Base-by-base conservation (phyloP, 495 filamentous ascomycete genomes). In the Lophium mytilinum region DNA sequence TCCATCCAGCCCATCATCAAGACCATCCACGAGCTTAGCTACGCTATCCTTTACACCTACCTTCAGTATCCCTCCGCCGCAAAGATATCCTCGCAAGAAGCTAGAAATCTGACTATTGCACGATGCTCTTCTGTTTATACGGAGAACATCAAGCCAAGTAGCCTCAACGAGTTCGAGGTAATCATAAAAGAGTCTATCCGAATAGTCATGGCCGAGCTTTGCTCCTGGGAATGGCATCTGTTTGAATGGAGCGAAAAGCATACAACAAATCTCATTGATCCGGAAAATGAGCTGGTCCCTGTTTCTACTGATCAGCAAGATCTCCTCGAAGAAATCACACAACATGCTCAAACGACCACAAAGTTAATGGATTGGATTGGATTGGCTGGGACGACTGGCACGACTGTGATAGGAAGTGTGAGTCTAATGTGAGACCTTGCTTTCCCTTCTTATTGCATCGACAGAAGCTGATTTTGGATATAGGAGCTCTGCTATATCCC, bases 401-500 rank as follows among this genome's bases (percentile, higher is more conserved):
- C 2, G 39, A 42, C 18, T 42, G 39, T 17, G 39, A 42, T 4
- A 17, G 18, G 9, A 11, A 42, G 39, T 42, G 39, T 11, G 18
- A 42, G 9, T 42, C 14, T 12, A 42, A 42, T 3, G 39, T 42
- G 9, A 42, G 39, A n/a, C 9, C 9, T 42, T 11, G 4, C 9
- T 4, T 3, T 42, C 39, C 14, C 4, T 3, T 12, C 39, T 11
- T 9, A 42, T 9, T 9, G 9, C 9, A 42, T 42, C 2, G 39
- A 42, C 18, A 42, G 4, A 42, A 42, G 39, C 9, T 42, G 9
- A 42, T 17, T 42, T 9, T 11, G 14, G 24, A n/a, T 35, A 11
- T 15, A 50, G 48, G 48, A 50, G 9, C 48, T 50, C 15, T 50
- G 48, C 48, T 50, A 50, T 15, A 50, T 50, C 10, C 48, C 48